Conservation (phyloP, 2,329 filamentous ascomycete genomes). For the Venturia asperata region DNA sequence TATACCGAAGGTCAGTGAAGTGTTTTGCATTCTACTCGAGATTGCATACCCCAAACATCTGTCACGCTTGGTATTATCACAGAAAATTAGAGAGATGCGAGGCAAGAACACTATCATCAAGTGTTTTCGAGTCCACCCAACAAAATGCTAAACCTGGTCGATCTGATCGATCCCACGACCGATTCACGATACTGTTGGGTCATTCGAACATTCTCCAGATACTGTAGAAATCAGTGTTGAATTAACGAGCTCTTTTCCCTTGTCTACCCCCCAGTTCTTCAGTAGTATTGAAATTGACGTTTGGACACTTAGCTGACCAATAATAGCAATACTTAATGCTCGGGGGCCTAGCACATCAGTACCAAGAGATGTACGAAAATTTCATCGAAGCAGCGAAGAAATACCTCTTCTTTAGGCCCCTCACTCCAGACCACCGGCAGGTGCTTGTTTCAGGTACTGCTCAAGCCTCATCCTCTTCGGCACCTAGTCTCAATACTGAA, state of each 20-base stretch:
- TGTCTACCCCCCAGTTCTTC: neutral
- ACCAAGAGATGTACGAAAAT: constrained; percentile 63
- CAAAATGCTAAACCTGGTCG: neutral
- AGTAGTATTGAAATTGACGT: neutral
- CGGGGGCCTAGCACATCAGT: constrained; percentile 65
- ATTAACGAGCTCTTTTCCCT: neutral
- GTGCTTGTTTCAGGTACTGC: constrained; percentile 65
- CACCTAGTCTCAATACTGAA: constrained; percentile 37
- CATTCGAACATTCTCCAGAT: neutral
- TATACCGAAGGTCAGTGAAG: constrained; percentile 42
- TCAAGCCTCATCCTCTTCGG: constrained; percentile 34
- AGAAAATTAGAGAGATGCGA: neutral
- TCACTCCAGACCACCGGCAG: constrained; percentile 59
- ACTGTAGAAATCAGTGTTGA: neutral
- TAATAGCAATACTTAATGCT: constrained; percentile 59
- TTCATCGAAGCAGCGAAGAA: constrained; percentile 62
- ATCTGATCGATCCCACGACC: neutral
- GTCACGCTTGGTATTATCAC: neutral
- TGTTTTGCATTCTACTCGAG: neutral
- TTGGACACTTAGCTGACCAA: neutral
- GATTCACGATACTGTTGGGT: neutral
- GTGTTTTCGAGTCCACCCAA: neutral
- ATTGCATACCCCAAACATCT: neutral
- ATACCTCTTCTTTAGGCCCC: constrained; percentile 69
- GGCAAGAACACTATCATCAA: neutral